Evolutionary conservation across 2,329 filamentous ascomycete species (phyloP).

Genomic region (Lachnellula suecica): DNA sequence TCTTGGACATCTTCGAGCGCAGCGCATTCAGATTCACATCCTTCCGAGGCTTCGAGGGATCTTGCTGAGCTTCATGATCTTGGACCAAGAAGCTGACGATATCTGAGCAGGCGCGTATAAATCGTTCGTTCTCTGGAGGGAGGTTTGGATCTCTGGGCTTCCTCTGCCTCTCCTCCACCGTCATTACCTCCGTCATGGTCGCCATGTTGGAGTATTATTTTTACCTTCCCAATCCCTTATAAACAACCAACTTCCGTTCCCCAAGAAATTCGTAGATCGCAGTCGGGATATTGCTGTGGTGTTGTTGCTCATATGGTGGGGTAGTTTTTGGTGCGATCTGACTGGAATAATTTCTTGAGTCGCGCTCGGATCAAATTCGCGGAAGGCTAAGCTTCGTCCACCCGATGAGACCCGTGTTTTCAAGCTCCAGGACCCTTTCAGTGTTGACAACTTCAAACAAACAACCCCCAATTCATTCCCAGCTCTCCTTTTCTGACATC

Average conservation of each 20-base stretch:
- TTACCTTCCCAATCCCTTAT: neutral
- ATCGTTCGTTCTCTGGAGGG: constrained; percentile 90
- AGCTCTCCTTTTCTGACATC: constrained; percentile 24
- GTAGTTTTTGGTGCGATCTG: neutral
- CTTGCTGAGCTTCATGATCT: constrained; percentile 80
- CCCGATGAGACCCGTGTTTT: neutral
- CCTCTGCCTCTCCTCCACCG: constrained; percentile 48
- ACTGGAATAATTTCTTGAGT: neutral
- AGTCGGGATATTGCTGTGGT: neutral
- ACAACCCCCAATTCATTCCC: constrained; percentile 5
- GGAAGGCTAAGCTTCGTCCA: neutral
- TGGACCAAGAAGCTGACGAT: constrained; percentile 93
- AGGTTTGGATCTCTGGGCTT: constrained; percentile 71
- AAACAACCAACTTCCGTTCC: neutral
- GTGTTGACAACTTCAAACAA: constrained; percentile 1
- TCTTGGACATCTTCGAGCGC: constrained; percentile 85
- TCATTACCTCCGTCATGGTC: constrained; percentile 49
- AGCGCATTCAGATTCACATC: constrained; percentile 93
- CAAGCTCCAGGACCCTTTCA: neutral
- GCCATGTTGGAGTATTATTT: constrained; percentile 48
- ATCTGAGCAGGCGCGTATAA: constrained; percentile 90
- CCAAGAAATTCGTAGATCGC: neutral
- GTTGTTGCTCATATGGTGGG: neutral
- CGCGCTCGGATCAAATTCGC: no score
- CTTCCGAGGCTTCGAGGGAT: constrained; percentile 70